phyloP scores from a whole-genome alignment of 2,329 filamentous ascomycete species.

The Aaosphaeria pasadenensis region DNA sequence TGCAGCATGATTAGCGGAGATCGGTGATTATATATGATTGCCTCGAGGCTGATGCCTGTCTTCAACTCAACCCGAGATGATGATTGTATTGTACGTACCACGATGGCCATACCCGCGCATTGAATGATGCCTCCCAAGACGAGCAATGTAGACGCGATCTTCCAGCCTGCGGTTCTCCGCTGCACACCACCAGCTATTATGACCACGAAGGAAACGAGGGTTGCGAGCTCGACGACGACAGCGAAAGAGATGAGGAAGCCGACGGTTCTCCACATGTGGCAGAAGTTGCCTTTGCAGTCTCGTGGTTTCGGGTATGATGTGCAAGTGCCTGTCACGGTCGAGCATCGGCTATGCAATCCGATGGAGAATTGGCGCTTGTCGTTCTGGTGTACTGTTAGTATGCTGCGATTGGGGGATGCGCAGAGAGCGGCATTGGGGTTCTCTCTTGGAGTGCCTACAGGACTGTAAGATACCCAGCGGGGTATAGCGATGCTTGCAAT shows the following conservation, averaged over 20 bases:
- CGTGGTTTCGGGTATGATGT: slow-evolving; percentile 63
- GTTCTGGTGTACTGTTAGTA: slow-evolving; percentile 18
- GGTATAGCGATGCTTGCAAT: slow-evolving; percentile 67
- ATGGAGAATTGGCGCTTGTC: slow-evolving; percentile 48
- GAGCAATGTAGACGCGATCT: slow-evolving; percentile 66
- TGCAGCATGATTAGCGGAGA: slow-evolving; percentile 35
- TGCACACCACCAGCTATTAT: slow-evolving; percentile 76
- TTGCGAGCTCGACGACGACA: slow-evolving; percentile 76
- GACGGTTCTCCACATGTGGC: slow-evolving; percentile 84
- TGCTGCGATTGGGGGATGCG: background rate
- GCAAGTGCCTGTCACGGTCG: slow-evolving; percentile 63
- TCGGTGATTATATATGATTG: background rate
- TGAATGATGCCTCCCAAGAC: slow-evolving; percentile 65
- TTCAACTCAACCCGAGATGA: background rate
- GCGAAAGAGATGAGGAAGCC: slow-evolving; percentile 86
- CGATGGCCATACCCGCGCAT: slow-evolving; percentile 73
- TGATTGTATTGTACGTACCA: slow-evolving; percentile 56
- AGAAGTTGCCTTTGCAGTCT: slow-evolving; percentile 75
- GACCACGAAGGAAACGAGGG: slow-evolving; percentile 74
- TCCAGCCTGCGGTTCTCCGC: slow-evolving; percentile 80
- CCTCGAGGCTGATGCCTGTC: background rate
- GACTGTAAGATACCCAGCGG: slow-evolving; percentile 66
- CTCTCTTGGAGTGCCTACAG: slow-evolving; percentile 37
- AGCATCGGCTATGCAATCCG: slow-evolving; percentile 81
- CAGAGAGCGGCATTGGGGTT: slow-evolving; percentile 19